Evolutionary conservation across 1,284 basidiomycete species (phyloP).

Genomic region (Sutorius eximius): DNA sequence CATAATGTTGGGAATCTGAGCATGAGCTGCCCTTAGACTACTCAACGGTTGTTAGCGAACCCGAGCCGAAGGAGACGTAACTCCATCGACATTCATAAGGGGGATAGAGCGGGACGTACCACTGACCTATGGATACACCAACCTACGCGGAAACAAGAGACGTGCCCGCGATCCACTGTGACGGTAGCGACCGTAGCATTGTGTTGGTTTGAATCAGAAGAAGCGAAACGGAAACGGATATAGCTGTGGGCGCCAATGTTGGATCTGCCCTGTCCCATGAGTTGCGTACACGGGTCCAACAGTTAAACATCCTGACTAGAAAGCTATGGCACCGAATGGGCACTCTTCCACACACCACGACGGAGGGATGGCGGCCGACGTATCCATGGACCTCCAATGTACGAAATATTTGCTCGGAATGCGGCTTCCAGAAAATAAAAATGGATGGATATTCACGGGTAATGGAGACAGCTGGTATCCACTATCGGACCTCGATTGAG

Average conservation of each 20-base stretch:
- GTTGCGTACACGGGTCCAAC: not conserved
- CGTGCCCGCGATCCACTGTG: not conserved
- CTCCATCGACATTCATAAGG: not conserved
- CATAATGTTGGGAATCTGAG: not conserved
- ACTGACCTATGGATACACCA: not conserved
- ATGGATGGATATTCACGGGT: not conserved
- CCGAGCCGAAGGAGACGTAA: not conserved
- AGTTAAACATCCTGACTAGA: not conserved
- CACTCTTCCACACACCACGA: not conserved
- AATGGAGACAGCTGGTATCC: not conserved
- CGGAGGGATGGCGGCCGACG: not conserved
- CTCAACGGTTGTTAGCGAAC: constrained; percentile 8
- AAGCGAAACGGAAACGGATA: not conserved
- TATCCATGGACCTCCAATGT: not conserved
- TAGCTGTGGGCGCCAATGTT: not conserved
- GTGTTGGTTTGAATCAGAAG: not conserved
- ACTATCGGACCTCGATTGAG: constrained; percentile 21
- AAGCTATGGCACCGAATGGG: not conserved
- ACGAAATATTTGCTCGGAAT: not conserved
- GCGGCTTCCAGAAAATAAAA: not conserved
- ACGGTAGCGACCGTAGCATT: not conserved
- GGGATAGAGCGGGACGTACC: constrained; percentile 10
- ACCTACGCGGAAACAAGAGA: not conserved
- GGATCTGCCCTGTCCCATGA: not conserved
- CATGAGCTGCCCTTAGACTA: not conserved